Conservation (phyloP, 345 rosid species). For the Salix caprea region DNA sequence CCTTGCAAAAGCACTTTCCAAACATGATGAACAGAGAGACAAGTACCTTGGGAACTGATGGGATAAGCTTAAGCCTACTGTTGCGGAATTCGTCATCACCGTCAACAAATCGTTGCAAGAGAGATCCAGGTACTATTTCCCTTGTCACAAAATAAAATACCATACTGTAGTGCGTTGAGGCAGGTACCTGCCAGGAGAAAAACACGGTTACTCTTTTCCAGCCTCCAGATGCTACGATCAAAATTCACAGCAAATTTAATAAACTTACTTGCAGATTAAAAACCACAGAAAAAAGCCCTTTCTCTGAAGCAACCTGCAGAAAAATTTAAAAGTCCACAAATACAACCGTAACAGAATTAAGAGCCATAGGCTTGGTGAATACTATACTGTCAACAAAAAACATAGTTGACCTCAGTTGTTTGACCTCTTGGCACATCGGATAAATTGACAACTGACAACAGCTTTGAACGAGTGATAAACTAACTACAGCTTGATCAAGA, state of each 20-base stretch:
- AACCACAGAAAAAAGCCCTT: slow-evolving; percentile 27
- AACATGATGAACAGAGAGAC: slow-evolving; percentile 5
- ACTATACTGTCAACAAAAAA: neutral
- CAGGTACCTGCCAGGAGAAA: slow-evolving; percentile 66
- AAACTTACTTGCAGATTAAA: slow-evolving; percentile 34
- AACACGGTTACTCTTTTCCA: neutral
- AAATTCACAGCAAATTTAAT: neutral
- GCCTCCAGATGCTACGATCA: neutral
- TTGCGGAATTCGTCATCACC: slow-evolving; percentile 98
- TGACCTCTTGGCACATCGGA: too few species aligned
- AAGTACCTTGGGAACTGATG: slow-evolving; percentile 84
- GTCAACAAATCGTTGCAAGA: slow-evolving; percentile 88
- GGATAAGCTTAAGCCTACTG: slow-evolving; percentile 94
- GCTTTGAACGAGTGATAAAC: neutral
- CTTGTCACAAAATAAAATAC: slow-evolving; percentile 82
- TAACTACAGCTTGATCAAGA: neutral
- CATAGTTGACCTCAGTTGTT: neutral
- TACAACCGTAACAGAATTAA: neutral
- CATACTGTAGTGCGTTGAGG: slow-evolving; percentile 95
- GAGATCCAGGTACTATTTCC: slow-evolving; percentile 64
- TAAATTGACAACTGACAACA: neutral
- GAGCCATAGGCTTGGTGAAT: neutral
- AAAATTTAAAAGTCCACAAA: neutral
- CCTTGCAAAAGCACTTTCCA: neutral
- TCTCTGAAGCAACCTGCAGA: slow-evolving; percentile 32